Base-by-base conservation (phyloP, 495 filamentous ascomycete genomes). In the Ascobolus immersus region DNA sequence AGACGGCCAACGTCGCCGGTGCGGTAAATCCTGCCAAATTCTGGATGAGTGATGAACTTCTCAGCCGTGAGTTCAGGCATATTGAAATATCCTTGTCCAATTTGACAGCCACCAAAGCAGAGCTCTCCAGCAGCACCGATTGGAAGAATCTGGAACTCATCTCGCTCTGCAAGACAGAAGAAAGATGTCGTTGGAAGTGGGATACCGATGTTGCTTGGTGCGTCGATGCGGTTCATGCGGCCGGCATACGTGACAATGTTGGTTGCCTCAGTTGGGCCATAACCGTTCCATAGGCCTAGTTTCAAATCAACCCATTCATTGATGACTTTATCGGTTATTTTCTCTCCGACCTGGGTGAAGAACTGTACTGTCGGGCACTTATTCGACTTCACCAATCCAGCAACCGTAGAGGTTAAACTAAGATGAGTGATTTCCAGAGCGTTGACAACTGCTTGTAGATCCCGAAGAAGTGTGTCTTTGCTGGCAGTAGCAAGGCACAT, bases 31-130 rank as follows among this genome's bases (percentile, higher is more conserved):
- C 66, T 59, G 2, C 78, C 78, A 47, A 60, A 69, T 9, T 48
- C 40, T 1, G 68, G 60, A 44, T 82, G 74, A 1, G 65, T 38
- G 28, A 81, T 57, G 39, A 84, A 71, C 36, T 62, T 73, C 2
- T 52, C 47, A 0, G 52, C 44, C 1, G 63, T 71, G 20, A 73
- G 50, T 3, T 61, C 56, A 1, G 58, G 54, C 44, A 56, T 55
- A 29, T 64, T 59, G 21, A 81, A 54, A 44, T 84, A 84, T 4
- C 73, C 76, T 2, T 13, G 2, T 38, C 57, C 71, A 21, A 82
- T 61, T 53, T 84, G 77, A 28, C 71, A 65, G 1, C 77, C 78
- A n/a, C 75, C 77, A 48, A 81, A 80, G 40, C 67, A 77, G n/a
- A 84, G 50, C 48, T 84, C 74, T 12, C 78, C 78, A 24, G 75